Evolutionary conservation across 1,284 basidiomycete species (phyloP).

Genomic region (Malassezia cuniculi): DNA sequence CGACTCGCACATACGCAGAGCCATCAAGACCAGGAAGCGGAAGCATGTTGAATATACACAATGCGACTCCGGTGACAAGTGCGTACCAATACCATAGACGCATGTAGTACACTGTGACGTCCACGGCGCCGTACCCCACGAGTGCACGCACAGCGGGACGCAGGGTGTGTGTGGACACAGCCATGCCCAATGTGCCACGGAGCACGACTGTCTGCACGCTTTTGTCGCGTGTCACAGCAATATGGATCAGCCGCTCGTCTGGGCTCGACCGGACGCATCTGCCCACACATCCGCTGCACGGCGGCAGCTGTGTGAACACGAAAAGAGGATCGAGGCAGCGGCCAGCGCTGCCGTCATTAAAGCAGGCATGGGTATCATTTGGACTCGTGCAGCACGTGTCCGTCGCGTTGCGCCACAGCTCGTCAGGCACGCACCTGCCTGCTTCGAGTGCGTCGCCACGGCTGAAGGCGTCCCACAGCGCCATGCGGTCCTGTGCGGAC

Average conservation of each 20-base stretch:
- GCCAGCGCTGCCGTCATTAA: not conserved
- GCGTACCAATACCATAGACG: not conserved
- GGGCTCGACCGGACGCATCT: constrained; percentile 5
- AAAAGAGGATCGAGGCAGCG: constrained; percentile 6
- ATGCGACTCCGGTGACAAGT: constrained; percentile 7
- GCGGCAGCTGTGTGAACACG: not conserved
- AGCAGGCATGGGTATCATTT: not conserved
- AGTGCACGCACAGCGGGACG: not conserved
- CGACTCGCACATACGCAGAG: not conserved
- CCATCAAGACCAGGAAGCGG: constrained; percentile 14
- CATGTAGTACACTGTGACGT: not conserved
- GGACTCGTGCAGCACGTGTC: not conserved
- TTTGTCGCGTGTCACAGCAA: not conserved
- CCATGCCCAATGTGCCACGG: constrained; percentile 4
- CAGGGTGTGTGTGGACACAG: constrained; percentile 1
- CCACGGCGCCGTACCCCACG: not conserved
- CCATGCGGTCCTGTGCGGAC: not conserved
- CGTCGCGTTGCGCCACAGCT: constrained; percentile 1
- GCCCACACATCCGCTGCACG: not conserved
- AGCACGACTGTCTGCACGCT: constrained; percentile 4
- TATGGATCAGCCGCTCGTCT: constrained; percentile 1
- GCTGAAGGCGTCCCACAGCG: constrained; percentile 4
- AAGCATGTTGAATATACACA: constrained; percentile 18
- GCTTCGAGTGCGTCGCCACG: not conserved
- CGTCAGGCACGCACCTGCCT: constrained; percentile 12